Conservation (phyloP, 2,329 filamentous ascomycete species). For the Diaporthe helianthi region DNA sequence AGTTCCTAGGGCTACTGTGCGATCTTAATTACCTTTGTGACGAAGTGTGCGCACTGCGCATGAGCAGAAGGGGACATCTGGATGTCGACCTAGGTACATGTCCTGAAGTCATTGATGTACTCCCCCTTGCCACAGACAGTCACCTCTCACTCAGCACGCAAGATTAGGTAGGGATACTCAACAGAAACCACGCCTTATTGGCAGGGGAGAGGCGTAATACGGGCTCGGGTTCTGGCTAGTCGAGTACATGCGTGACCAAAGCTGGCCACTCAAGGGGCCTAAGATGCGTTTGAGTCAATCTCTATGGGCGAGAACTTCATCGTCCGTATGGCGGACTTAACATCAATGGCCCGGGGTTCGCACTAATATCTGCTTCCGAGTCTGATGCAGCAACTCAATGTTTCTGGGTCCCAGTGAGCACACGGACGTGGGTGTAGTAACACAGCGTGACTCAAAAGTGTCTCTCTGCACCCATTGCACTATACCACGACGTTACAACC, state of each 20-base stretch:
- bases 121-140: not conserved
- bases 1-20: not conserved
- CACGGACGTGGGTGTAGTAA: slow-evolving; percentile 8
- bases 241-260: not conserved
- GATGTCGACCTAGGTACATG: no score
- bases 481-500: slow-evolving; percentile 13
- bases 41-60: no score
- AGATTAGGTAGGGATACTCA: not conserved
- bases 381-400: slow-evolving; percentile 8
- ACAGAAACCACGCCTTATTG: not conserved
- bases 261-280: not conserved
- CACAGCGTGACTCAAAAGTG: slow-evolving; percentile 28
- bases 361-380: slow-evolving; percentile 13
- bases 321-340: slow-evolving; percentile 5
- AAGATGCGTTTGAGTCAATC: not conserved
- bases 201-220: not conserved
- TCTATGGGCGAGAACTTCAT: not conserved
- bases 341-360: slow-evolving; percentile 8
- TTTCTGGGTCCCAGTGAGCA: not conserved
- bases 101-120: no score
- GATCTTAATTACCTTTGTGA: not conserved
- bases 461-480: slow-evolving; percentile 18
- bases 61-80: not conserved
- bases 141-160: no score
- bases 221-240: not conserved